Conservation (phyloP, 805 yeast species). For the Candida odintsovae region DNA sequence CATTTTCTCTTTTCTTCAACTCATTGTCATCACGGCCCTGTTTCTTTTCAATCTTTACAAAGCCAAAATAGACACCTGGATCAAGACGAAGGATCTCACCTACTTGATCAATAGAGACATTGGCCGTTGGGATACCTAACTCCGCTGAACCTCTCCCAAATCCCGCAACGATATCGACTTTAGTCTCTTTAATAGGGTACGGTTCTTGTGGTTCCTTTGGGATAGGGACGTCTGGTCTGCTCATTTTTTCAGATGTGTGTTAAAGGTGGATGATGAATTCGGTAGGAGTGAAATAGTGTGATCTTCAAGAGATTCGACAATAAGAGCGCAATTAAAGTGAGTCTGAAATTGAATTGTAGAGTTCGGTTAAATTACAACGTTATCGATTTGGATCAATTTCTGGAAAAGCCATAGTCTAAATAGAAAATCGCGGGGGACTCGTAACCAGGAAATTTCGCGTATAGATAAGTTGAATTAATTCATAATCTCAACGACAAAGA, state of each 20-base stretch:
- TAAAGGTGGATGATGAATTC: neutral
- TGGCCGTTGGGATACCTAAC: constrained; percentile 94
- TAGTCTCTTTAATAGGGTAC: constrained; percentile 41
- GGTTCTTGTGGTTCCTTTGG: constrained; percentile 40
- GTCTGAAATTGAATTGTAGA: neutral
- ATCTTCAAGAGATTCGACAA: neutral
- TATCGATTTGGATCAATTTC: neutral
- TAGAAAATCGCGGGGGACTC: neutral
- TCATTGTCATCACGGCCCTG: neutral
- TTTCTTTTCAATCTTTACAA: constrained; percentile 34
- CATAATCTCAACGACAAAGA: no score
- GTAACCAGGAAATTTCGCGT: neutral
- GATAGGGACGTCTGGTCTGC: constrained; percentile 24
- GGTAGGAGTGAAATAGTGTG: no score
- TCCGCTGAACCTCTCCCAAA: constrained; percentile 95
- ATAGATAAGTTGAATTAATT: no score
- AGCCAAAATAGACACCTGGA: constrained; percentile 92
- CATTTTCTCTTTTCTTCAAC: constrained; percentile 24
- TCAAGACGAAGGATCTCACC: constrained; percentile 33
- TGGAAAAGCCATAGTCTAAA: neutral
- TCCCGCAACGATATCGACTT: constrained; percentile 61
- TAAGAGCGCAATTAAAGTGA: neutral
- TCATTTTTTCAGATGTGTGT: constrained; percentile 8
- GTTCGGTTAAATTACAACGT: neutral
- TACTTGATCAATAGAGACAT: constrained; percentile 56